Conservation (phyloP, 163 green algal species). For the Scenedesmus sp. region DNA sequence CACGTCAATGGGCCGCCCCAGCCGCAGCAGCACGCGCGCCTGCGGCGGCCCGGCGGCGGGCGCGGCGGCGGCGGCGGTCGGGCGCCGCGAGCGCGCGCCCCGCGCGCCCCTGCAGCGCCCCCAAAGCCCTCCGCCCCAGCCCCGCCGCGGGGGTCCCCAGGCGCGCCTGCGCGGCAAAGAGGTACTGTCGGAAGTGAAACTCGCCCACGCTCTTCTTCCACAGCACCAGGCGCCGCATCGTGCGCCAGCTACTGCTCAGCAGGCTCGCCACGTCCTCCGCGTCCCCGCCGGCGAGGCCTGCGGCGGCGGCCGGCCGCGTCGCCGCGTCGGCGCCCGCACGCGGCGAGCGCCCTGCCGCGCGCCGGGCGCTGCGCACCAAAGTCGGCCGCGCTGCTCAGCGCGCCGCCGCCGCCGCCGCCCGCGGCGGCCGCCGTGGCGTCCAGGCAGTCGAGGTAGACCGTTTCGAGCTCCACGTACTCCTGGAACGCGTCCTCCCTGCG, state of each 20-base stretch:
- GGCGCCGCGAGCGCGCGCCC: too few relatives aligned
- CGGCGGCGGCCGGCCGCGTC: too few relatives aligned
- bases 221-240: conserved; percentile 58
- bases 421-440: conserved; percentile 13
- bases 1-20: conserved; percentile 62
- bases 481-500: conserved; percentile 45
- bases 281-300: conserved; percentile 29
- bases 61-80: not conserved
- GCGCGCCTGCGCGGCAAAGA: conserved; percentile 80
- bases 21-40: conserved; percentile 60
- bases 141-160: too few relatives aligned
- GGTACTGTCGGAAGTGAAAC: conserved; percentile 77
- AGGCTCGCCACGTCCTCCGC: conserved; percentile 63
- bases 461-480: conserved; percentile 81
- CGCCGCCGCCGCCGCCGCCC: conserved; percentile 1
- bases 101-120: too few relatives aligned
- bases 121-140: too few relatives aligned
- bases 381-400: not conserved
- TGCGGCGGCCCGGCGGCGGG: conserved; percentile 3
- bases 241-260: conserved; percentile 65
- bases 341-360: too few relatives aligned
- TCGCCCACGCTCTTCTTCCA: conserved; percentile 53
- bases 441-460: conserved; percentile 64
- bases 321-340: too few relatives aligned
- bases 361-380: conserved; percentile 40